Evolutionary conservation across 345 rosid species (phyloP).

Genomic region (Cardamine resedifolia): DNA sequence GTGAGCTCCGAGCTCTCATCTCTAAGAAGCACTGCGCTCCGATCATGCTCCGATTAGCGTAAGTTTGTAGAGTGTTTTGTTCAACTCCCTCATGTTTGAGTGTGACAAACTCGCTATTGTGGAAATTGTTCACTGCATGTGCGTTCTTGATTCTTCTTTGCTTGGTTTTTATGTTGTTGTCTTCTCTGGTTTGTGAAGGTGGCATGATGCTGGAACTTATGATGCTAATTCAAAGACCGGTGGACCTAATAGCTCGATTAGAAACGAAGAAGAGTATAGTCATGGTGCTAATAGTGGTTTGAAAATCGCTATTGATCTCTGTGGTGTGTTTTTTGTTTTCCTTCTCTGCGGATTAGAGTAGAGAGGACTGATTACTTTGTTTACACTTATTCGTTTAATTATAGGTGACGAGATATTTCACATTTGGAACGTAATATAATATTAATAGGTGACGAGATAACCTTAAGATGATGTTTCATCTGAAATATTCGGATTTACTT

Average conservation of each 20-base stretch:
- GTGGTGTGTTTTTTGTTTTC: constrained; percentile 47
- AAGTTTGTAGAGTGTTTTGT: not conserved
- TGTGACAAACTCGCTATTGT: not conserved
- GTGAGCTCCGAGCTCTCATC: constrained; percentile 80
- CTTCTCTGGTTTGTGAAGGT: constrained; percentile 41
- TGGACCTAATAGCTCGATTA: constrained; percentile 89
- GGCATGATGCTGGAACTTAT: constrained; percentile 92
- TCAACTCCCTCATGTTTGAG: not conserved
- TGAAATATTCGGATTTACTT: not conserved
- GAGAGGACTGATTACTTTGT: not conserved
- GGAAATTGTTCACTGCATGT: not conserved
- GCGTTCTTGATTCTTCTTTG: too few relatives aligned
- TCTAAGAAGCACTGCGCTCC: constrained; percentile 83
- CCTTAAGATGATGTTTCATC: not conserved
- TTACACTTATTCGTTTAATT: not conserved
- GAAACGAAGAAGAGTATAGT: constrained; percentile 66
- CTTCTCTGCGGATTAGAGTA: not conserved
- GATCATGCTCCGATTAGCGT: constrained; percentile 94
- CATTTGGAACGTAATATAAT: not conserved
- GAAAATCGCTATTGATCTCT: constrained; percentile 71
- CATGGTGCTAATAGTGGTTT: constrained; percentile 75
- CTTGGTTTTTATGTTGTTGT: too few relatives aligned
- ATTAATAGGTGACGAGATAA: not conserved
- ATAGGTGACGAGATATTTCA: not conserved
- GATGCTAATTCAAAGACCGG: constrained; percentile 71